Conservation (phyloP, 1,284 basidiomycete species). For the Microbotryum lychnidis-dioicae region DNA sequence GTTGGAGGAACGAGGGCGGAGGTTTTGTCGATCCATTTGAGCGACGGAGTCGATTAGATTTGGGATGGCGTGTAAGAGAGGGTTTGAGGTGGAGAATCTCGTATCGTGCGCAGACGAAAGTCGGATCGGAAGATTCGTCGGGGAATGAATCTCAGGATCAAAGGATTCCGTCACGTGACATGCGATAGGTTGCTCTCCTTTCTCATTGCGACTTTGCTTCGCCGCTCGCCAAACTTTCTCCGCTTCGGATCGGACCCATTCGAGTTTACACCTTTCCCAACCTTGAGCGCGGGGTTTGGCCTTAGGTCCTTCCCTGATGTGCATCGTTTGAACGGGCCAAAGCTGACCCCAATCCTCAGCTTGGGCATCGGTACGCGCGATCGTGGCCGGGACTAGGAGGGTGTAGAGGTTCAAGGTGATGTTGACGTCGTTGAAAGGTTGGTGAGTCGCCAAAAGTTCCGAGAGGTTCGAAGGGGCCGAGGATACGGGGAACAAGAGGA, state of each 20-base stretch:
- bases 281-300: slow-evolving; percentile 27
- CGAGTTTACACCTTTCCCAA: slow-evolving; percentile 43
- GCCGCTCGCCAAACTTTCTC: slow-evolving; percentile 63
- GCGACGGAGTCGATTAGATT: slow-evolving; percentile 59
- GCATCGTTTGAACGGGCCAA: slow-evolving; percentile 76
- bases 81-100: slow-evolving; percentile 57
- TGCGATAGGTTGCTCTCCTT: slow-evolving; percentile 67
- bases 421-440: neutral
- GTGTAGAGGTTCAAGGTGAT: slow-evolving; percentile 1
- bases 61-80: slow-evolving; percentile 71
- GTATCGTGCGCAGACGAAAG: slow-evolving; percentile 55
- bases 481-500: slow-evolving; percentile 37
- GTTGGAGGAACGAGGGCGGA: neutral
- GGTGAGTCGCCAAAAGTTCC: slow-evolving; percentile 31
- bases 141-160: slow-evolving; percentile 41
- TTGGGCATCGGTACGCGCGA: slow-evolving; percentile 63
- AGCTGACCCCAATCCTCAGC: slow-evolving; percentile 45
- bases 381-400: slow-evolving; percentile 58
- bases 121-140: slow-evolving; percentile 10
- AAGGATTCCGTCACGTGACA: slow-evolving; percentile 63
- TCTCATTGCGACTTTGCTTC: slow-evolving; percentile 41
- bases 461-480: slow-evolving; percentile 27
- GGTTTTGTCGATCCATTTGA: slow-evolving; percentile 35
- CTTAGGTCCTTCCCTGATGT: slow-evolving; percentile 58
- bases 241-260: slow-evolving; percentile 58